phyloP scores from a whole-genome alignment of 139 green algal genomes.

The Yamagishiella unicocca region DNA sequence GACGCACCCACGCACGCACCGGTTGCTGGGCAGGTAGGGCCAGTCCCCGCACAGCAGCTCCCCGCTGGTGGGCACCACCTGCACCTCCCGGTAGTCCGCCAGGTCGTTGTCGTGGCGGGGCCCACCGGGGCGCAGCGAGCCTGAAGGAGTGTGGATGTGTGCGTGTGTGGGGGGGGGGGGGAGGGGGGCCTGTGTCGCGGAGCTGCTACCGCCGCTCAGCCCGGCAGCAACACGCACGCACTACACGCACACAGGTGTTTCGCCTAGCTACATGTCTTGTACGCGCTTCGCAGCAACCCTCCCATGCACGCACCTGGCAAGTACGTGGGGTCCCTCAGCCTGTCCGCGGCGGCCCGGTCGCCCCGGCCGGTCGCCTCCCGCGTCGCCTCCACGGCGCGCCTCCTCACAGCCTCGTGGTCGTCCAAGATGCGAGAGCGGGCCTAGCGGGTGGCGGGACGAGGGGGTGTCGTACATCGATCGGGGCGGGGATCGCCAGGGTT shows the following conservation, averaged over 20 bases:
- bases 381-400: background rate
- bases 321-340: conserved; percentile 16
- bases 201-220: no score
- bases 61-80: conserved; percentile 60
- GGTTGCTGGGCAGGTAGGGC: conserved; percentile 73
- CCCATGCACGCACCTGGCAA: conserved; percentile 6
- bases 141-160: background rate
- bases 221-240: no score
- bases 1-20: background rate
- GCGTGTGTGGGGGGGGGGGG: no score
- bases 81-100: conserved; percentile 46
- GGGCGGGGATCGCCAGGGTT: no score
- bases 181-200: no score
- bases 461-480: no score
- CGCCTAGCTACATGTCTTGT: no score
- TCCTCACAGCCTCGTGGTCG: conserved; percentile 15
- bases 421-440: background rate
- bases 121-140: conserved; percentile 22
- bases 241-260: no score
- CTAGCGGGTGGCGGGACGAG: background rate
- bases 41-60: conserved; percentile 61
- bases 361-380: background rate
- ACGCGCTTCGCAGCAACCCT: no score
- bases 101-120: conserved; percentile 75
- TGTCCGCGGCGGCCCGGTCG: conserved; percentile 8